Base-by-base conservation (phyloP, 306 rosid species). In the Luffa aegyptiaca region DNA sequence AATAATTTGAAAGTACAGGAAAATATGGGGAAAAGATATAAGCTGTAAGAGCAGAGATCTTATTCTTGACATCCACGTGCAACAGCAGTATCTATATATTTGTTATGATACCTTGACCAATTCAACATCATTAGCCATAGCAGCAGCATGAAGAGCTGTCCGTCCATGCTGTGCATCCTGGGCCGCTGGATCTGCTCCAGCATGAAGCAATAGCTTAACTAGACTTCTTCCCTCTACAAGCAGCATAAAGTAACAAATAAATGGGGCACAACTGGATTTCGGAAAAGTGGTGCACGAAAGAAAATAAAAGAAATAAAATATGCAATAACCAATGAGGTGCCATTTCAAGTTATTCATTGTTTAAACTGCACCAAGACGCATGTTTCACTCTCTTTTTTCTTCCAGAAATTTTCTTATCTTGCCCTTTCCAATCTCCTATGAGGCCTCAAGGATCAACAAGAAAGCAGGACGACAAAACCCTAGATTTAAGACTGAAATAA, bases 141-240 rank as follows among this genome's bases (percentile, higher is more conserved):
- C 90, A 83, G 99, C 97, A 17, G 96, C 87, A 85, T 95, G 99
- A 88, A 95, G 86, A 83, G 96, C 96, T 76, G 99, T 95, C 84
- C 97, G 93, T 59, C 97, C 92, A 86, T 95, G 94, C 85, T 88
- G 97, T 51, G 85, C 80, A 87, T 95, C 99, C 80, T 92, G 97
- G 37, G 93, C 92, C 63, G 96, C 85, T 79, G 97, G 96, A 87
- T 95, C 93, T 82, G 99, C 97, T 75, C 97, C 96, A 55, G 96
- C 93, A 51, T 90, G 88, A 80, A 95, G 99, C 88, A 95, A 86
- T 88, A 88, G 86, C 84, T 53, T 90, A 88, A 91, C 99, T 88
- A 95, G 86, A 77, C 90, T 93, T 89, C 97, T 95, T 81, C 97
- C 99, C 83, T 95, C 99, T 95, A 82, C 69, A 80, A 78, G 72